These are phyloP conservation scores for Porphyrellus cyaneotinctus DNA, from an alignment of 768 basidiomycete species.

Conservation along the genomic window DNA sequence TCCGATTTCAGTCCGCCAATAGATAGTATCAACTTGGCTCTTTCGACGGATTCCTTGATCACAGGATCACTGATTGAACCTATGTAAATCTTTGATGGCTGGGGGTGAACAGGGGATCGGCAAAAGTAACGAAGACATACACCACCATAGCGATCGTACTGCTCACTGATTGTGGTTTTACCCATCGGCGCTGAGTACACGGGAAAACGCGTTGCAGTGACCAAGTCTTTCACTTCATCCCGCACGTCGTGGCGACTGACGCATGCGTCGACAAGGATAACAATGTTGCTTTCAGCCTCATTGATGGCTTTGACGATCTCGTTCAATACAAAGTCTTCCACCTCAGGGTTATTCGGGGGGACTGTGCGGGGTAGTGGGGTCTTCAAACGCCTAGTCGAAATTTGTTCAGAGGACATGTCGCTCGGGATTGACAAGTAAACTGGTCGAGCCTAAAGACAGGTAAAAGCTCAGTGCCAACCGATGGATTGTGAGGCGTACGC, in stretches of 20 bases:
- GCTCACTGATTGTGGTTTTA: constrained; percentile 71
- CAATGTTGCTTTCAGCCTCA: constrained; percentile 53
- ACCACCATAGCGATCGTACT: constrained; percentile 71
- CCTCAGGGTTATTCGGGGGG: constrained; percentile 51
- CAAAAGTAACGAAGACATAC: constrained; percentile 40
- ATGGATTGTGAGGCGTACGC: constrained; percentile 31
- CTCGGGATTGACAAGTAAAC: constrained; percentile 87
- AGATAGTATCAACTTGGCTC: constrained; percentile 69
- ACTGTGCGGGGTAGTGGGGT: constrained; percentile 50
- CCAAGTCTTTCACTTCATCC: constrained; percentile 58
- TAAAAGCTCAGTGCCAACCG: neutral
- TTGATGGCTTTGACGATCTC: constrained; percentile 65
- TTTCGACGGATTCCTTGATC: constrained; percentile 69
- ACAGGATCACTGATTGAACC: constrained; percentile 65
- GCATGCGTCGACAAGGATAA: constrained; percentile 82
- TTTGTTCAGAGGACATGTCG: constrained; percentile 67
- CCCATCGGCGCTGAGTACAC: constrained; percentile 81
- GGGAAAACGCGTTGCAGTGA: constrained; percentile 62
- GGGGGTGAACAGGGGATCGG: neutral
- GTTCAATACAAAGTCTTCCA: constrained; percentile 67
- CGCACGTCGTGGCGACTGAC: constrained; percentile 66
- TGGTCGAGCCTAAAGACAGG: constrained; percentile 58
- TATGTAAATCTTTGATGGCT: constrained; percentile 58
- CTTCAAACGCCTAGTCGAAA: constrained; percentile 60
- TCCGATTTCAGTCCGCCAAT: constrained; percentile 69